phyloP scores from a whole-genome alignment of 176 grass and related monocot species.

The Oryza glumipatula region DNA sequence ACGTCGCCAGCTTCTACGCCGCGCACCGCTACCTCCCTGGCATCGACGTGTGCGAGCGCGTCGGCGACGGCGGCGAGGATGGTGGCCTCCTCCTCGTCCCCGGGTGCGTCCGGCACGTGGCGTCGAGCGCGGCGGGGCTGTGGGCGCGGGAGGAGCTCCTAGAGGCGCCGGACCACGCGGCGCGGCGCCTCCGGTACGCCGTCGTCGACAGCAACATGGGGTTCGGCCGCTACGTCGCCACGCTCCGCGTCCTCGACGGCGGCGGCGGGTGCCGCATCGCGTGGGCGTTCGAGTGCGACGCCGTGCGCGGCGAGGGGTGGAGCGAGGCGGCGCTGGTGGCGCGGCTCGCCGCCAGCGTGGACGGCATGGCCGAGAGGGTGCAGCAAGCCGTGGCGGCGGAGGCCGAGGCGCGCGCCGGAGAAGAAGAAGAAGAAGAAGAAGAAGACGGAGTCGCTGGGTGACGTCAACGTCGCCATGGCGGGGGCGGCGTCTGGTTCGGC shows the following conservation, averaged over 20 bases:
- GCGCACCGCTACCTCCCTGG: conserved; percentile 51
- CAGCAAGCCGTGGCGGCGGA: conserved; percentile 14
- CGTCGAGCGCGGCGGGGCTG: not conserved
- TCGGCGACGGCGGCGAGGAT: not conserved
- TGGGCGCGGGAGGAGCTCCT: conserved; percentile 67
- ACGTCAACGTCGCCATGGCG: not conserved
- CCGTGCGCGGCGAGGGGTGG: conserved; percentile 40
- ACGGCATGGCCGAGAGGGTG: conserved; percentile 56
- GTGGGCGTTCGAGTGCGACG: conserved; percentile 65
- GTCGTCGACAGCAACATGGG: conserved; percentile 59
- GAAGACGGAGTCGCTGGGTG: not conserved
- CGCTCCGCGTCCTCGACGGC: conserved; percentile 38
- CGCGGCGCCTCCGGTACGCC: conserved; percentile 48
- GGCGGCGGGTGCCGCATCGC: conserved; percentile 50
- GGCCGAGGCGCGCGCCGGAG: not conserved
- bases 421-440: not conserved
- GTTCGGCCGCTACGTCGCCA: conserved; percentile 53
- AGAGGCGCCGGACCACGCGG: conserved; percentile 26
- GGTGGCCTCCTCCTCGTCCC: not conserved
- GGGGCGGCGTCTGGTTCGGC: too few relatives aligned
- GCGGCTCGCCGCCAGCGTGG: conserved; percentile 35
- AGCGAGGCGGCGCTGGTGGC: conserved; percentile 47
- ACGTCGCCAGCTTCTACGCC: conserved; percentile 57
- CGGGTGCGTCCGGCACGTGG: conserved; percentile 49
- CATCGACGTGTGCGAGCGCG: conserved; percentile 54